Evolutionary conservation across 176 grass and related monocot genomes (phyloP).

Genomic region (Poa pratensis): DNA sequence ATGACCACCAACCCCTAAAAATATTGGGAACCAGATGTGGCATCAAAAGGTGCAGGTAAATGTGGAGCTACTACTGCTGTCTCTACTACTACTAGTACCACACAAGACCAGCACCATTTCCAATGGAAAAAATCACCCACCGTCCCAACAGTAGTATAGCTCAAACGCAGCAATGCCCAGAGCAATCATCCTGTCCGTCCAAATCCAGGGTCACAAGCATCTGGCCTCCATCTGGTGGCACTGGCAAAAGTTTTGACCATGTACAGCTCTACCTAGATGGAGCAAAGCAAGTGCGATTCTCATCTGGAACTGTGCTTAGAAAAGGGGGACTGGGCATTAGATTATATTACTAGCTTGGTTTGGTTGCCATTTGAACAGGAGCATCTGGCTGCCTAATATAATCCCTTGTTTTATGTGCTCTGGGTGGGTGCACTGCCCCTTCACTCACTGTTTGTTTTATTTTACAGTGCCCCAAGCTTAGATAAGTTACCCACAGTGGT

Average conservation of each 20-base stretch:
- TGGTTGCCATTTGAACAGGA: conserved; percentile 40
- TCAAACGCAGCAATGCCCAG: conserved; percentile 50
- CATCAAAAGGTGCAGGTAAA: conserved; percentile 63
- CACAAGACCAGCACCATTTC: conserved; percentile 59
- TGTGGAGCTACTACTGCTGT: conserved; percentile 28
- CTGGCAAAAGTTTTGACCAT: background rate
- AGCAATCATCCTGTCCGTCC: conserved; percentile 46
- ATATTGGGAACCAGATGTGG: conserved; percentile 40
- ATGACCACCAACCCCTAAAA: conserved; percentile 46
- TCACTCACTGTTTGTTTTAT: conserved; percentile 52
- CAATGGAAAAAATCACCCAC: conserved; percentile 51
- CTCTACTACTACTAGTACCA: background rate
- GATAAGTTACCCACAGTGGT: conserved; percentile 1
- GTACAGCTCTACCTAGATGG: background rate
- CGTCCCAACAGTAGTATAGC: conserved; percentile 44
- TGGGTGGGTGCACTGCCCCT: conserved; percentile 41
- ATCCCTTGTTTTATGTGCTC: conserved; percentile 66
- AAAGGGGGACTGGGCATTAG: background rate
- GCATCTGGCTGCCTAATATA: conserved; percentile 36
- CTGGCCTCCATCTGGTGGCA: background rate
- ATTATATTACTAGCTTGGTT: background rate
- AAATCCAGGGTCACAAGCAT: conserved; percentile 19
- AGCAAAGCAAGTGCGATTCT: conserved; percentile 31
- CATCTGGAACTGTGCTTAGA: conserved; percentile 47
- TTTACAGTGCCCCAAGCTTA: conserved; percentile 61